Evolutionary conservation across 306 rosid genomes (phyloP), one percentile per base, ranked within the genome.

Genomic region (Pyrus betulifolia): DNA sequence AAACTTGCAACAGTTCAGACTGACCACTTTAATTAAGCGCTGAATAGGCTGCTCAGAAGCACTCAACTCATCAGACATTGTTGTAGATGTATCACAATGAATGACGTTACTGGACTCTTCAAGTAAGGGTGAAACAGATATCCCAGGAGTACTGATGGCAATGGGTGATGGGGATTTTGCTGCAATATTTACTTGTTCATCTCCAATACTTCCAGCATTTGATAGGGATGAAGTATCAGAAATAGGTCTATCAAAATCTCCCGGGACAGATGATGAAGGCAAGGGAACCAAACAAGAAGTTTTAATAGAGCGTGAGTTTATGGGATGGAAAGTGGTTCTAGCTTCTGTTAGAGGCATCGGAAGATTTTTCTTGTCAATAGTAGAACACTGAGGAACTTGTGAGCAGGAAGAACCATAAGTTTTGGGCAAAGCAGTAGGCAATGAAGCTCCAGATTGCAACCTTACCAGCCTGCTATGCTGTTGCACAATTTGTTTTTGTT

Each of bases 101-200:
- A 72, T 68, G 78, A 85, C 90, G 64, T 91, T 35, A 66, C 91
- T 22, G 85, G 80, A 88, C 86, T 93, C 98, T 28, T 91, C 97
- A 57, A 93, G 87, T 82, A 93, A 83, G 77, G 97, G 93, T 67
- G 98, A 93, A 65, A 93, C 90, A 71, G 96, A 91, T 70, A 91
- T 89, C 81, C 98, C 97, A 57, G 98, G 98, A 65, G 98, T 93
- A 54, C 97, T 93, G 72, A 93, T 88, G 71, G 96, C 91, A 80
- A 89, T 87, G 76, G 70, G 46, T 21, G 96, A 93, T 67, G 82
- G 93, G 70, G 91, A 89, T 63, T 90, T 87, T 71, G 85, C 83
- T 51, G 80, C 80, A 69, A 55, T 68, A 69, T 81, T 84, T n/a
- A 85, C 74, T 72, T 88, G 89, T 80, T 89, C 91, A 58, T 81